Base-by-base conservation (phyloP, 495 filamentous ascomycete genomes). In the Lentithecium fluviatile region DNA sequence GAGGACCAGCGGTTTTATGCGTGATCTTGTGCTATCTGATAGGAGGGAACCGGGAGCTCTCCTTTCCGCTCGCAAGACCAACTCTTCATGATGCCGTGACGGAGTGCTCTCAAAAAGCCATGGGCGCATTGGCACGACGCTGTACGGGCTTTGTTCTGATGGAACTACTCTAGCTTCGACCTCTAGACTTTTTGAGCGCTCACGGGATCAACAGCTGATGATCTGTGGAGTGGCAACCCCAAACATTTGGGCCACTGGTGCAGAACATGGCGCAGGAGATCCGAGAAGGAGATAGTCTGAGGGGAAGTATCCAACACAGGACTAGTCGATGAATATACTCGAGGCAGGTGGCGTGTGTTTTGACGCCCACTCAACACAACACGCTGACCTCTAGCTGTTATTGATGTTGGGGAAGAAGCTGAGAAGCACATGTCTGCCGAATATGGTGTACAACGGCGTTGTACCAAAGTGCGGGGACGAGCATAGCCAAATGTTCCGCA, bases 1-100 rank as follows among this genome's bases (percentile, higher is more conserved):
- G 29, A n/a, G 20, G 17, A 7, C 24, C 1, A 3, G 19, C 17
- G 7, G 12, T 19, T 63, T 63, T 63, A 57, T 63, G 56, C 36
- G 13, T 19, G 6, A 19, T 3, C 19, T 19, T 10, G 11, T 7
- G 15, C 24, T n/a, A 37, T 32, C 29, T 17, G 23, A 11, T 15
- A 15, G 24, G 34, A 32, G n/a, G n/a, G 49, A 52, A 13, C 13
- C 29, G 11, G 15, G 23, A 2, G 46, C 23, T 15, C n/a, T 15
- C 6, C 6, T 15, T 15, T 6, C 19, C n/a, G 15, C 6, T 49
- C 17, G 12, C 6, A n/a, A 10, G n/a, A n/a, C 23, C 6, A 19
- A 49, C 3, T 6, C 2, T 23, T 15, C n/a, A 23, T 15, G 12
- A 15, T 49, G 7, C 24, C 6, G 13, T 23, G n/a, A 6, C 6